Evolutionary conservation across 305 asterid species (phyloP).

Genomic region (Solanum aculeatissimum): DNA sequence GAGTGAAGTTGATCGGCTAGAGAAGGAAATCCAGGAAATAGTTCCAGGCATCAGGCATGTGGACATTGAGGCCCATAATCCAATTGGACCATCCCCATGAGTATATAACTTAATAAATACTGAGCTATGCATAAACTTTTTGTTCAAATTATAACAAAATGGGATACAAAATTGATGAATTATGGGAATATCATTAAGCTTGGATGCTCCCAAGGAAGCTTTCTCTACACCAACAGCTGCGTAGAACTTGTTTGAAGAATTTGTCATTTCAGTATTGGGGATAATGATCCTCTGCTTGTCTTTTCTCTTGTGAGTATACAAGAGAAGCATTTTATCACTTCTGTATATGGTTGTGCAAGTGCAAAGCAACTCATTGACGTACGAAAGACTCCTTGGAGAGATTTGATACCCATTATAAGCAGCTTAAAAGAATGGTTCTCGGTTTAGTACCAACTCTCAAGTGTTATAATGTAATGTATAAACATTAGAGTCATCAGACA

Average conservation of each 20-base stretch:
- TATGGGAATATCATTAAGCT: neutral
- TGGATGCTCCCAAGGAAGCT: neutral
- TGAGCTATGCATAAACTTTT: neutral
- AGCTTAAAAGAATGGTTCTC: neutral
- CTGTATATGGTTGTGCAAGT: neutral
- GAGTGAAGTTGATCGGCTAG: slow-evolving; percentile 93
- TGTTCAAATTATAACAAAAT: neutral
- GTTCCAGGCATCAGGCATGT: slow-evolving; percentile 95
- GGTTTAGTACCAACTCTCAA: neutral
- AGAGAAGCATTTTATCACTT: neutral
- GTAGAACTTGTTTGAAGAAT: neutral
- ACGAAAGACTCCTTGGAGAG: neutral
- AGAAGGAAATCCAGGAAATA: slow-evolving; percentile 81
- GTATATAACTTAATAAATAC: neutral
- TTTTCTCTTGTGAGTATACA: neutral
- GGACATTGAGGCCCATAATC: slow-evolving; percentile 95
- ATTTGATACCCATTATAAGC: neutral
- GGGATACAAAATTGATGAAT: neutral
- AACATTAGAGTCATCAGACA: neutral
- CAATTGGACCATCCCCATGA: slow-evolving; percentile 39
- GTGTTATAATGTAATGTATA: neutral
- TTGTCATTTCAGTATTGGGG: neutral
- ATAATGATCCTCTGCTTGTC: neutral
- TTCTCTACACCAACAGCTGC: neutral
- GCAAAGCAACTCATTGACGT: neutral